phyloP scores from a whole-genome alignment of 2,329 filamentous ascomycete genomes.

The Ampelomyces quisqualis region DNA sequence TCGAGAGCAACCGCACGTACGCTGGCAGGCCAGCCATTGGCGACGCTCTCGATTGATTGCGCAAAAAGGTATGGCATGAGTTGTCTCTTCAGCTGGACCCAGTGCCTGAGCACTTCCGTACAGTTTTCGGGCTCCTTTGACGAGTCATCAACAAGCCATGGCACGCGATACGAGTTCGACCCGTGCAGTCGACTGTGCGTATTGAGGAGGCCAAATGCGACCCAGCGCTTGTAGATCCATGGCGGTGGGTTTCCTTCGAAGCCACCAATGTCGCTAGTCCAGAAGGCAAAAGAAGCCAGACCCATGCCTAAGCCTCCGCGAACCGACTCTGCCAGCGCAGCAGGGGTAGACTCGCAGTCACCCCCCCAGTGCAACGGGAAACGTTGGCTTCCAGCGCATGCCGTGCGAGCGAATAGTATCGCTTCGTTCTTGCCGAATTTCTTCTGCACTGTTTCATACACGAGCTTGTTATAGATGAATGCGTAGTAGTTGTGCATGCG shows the following conservation, averaged over 20 bases:
- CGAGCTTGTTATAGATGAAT: constrained; percentile 70
- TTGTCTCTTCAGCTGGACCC: constrained; percentile 56
- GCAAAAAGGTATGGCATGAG: constrained; percentile 61
- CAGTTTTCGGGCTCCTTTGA: constrained; percentile 51
- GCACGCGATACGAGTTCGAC: constrained; percentile 70
- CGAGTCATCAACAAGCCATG: constrained; percentile 69
- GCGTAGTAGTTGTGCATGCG: constrained; percentile 78
- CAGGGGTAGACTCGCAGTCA: constrained; percentile 72
- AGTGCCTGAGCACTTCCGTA: constrained; percentile 57
- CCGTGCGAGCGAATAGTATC: constrained; percentile 67
- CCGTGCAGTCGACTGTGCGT: constrained; percentile 71
- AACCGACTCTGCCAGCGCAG: constrained; percentile 70
- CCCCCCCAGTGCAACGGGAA: constrained; percentile 69
- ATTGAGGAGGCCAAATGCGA: constrained; percentile 71
- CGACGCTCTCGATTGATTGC: constrained; percentile 53
- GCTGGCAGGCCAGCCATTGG: constrained; percentile 59
- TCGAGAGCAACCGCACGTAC: constrained; percentile 67
- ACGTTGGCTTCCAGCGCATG: constrained; percentile 66
- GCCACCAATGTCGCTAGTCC: constrained; percentile 70
- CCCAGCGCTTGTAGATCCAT: constrained; percentile 75
- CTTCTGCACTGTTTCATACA: constrained; percentile 65
- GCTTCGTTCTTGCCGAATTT: constrained; percentile 54
- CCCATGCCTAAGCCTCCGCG: constrained; percentile 66
- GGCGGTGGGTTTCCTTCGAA: constrained; percentile 68
- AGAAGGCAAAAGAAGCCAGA: constrained; percentile 66